Evolutionary conservation across 768 basidiomycete species (phyloP).

Genomic region (Udeniomyces megalosporus): DNA sequence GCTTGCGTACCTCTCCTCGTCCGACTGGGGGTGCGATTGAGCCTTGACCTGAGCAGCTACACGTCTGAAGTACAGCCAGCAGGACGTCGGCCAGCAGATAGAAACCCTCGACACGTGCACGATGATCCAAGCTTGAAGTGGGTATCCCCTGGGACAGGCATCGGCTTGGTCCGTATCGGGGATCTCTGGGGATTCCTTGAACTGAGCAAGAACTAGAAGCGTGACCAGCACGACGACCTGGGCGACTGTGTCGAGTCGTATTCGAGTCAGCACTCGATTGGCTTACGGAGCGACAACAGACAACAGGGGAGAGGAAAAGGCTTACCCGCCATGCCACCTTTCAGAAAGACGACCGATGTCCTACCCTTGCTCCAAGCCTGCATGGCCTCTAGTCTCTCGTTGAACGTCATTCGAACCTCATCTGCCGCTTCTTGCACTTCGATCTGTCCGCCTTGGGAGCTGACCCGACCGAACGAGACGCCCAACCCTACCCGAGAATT

Average conservation of each 20-base stretch:
- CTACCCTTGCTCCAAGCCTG: background rate
- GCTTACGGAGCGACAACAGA: too few species aligned
- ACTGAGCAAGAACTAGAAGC: background rate
- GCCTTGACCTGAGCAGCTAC: too few species aligned
- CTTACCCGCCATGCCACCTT: background rate
- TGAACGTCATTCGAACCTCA: background rate
- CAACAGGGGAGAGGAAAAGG: too few species aligned
- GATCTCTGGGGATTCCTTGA: background rate
- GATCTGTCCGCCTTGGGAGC: too few species aligned
- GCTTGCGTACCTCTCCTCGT: too few species aligned
- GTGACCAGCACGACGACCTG: background rate
- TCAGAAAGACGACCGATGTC: background rate
- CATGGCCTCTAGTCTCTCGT: background rate
- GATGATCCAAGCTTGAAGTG: background rate
- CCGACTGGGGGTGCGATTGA: too few species aligned
- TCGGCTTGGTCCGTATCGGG: background rate
- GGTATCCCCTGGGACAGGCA: background rate
- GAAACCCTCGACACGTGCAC: background rate
- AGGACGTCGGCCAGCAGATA: background rate
- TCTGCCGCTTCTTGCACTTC: too few species aligned
- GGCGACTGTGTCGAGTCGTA: too few species aligned
- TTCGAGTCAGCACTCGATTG: too few species aligned
- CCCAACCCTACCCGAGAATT: too few species aligned
- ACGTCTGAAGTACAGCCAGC: background rate
- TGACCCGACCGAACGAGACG: too few species aligned